Evolutionary conservation across 1,139 yeast genomes (phyloP).

Genomic region (Scheffersomyces illinoinensis): DNA sequence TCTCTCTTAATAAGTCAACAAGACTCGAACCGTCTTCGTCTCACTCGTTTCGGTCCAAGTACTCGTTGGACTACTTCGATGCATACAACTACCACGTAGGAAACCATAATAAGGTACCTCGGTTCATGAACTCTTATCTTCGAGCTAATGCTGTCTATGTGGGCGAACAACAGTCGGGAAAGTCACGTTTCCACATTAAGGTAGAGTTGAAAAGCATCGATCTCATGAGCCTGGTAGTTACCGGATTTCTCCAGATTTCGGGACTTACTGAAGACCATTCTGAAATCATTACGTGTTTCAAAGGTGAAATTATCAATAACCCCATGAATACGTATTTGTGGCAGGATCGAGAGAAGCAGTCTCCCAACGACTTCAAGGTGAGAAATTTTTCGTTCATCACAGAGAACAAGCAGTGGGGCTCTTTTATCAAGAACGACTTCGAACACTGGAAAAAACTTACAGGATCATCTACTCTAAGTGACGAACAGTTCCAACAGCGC

Average conservation of each 20-base stretch:
- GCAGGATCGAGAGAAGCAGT: conserved; percentile 12
- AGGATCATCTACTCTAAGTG: conserved; percentile 29
- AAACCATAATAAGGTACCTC: conserved; percentile 11
- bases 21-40: not conserved
- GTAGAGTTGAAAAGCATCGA: conserved; percentile 77
- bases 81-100: not conserved
- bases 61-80: not conserved
- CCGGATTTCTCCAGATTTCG: conserved; percentile 78
- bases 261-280: conserved; percentile 80
- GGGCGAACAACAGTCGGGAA: conserved; percentile 78
- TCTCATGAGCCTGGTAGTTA: conserved; percentile 56
- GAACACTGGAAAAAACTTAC: conserved; percentile 87
- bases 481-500: conserved; percentile 24
- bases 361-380: conserved; percentile 31
- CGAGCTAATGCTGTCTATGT: conserved; percentile 64
- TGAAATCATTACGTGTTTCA: conserved; percentile 81
- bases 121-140: conserved; percentile 39
- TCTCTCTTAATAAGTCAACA: not conserved
- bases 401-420: conserved; percentile 55
- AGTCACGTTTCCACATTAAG: conserved; percentile 62
- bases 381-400: conserved; percentile 40
- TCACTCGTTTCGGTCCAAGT: not conserved
- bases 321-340: conserved; percentile 30
- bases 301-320: conserved; percentile 79
- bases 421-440: conserved; percentile 67